A percentile compares a stretch with the other conserved stretches of the same genome.
These are phyloP conservation scores for Cladorrhinum sp. DNA, from an alignment of 2,329 filamentous ascomycete genomes.

Conservation along the genomic window DNA sequence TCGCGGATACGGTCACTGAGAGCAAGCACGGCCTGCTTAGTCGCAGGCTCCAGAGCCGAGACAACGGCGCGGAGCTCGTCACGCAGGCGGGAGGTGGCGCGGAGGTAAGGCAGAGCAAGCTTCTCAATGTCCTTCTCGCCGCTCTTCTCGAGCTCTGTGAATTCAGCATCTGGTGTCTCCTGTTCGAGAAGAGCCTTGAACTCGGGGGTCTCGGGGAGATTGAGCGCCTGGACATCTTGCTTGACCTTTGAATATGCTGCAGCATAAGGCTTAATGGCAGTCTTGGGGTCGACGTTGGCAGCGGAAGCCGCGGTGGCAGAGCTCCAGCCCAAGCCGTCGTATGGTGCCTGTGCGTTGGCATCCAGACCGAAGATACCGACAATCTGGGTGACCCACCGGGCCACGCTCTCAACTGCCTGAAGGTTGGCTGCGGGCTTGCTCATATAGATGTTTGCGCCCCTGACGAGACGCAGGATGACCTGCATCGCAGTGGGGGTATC, in stretches of 20 bases:
- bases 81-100: constrained; percentile 54
- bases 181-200: constrained; percentile 43
- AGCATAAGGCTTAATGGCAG: constrained; percentile 37
- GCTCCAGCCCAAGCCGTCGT: constrained; percentile 56
- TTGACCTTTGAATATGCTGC: constrained; percentile 45
- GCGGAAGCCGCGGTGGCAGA: constrained; percentile 36
- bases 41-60: constrained; percentile 52
- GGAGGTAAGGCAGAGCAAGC: constrained; percentile 54
- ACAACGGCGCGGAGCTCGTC: constrained; percentile 57
- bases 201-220: constrained; percentile 44
- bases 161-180: constrained; percentile 45
- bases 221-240: constrained; percentile 44
- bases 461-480: constrained; percentile 73
- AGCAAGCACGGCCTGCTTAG: constrained; percentile 60
- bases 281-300: constrained; percentile 30
- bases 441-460: constrained; percentile 66
- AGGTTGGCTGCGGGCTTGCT: constrained; percentile 45
- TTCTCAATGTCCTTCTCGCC: constrained; percentile 52
- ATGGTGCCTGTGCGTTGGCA: constrained; percentile 52
- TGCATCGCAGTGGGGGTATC: constrained; percentile 80
- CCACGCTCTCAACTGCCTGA: constrained; percentile 53
- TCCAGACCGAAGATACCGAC: constrained; percentile 83
- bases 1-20: constrained; percentile 82
- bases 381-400: constrained; percentile 78
- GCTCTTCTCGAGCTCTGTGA: constrained; percentile 41